Evolutionary conservation across 306 rosid genomes (phyloP).

Genomic region (Coriaria nepalensis): DNA sequence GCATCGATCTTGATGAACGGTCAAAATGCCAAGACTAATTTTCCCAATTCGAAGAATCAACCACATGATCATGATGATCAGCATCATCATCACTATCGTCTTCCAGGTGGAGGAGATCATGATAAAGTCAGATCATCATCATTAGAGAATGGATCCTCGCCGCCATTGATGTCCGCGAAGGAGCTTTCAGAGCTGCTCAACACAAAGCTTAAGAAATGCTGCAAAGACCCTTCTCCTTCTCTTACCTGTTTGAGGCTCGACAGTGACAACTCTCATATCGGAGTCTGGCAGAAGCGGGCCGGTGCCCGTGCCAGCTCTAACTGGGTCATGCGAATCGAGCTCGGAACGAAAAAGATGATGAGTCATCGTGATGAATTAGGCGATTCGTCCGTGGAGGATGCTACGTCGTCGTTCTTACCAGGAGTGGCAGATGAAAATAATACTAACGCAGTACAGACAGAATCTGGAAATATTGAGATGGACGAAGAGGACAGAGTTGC

Average conservation of each 20-base stretch:
- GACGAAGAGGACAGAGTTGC: conserved; percentile 75
- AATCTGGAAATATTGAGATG: not conserved
- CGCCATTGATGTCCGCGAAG: conserved; percentile 44
- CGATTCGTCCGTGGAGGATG: no score
- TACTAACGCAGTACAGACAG: conserved; percentile 2
- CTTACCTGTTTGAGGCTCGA: conserved; percentile 88
- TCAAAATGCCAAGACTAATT: conserved; percentile 88
- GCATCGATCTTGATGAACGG: conserved; percentile 93
- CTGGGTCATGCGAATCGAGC: conserved; percentile 94
- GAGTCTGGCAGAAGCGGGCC: conserved; percentile 90
- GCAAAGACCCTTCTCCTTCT: conserved; percentile 86
- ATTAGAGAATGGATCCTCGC: not conserved
- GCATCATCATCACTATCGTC: conserved; percentile 5
- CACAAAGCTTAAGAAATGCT: conserved; percentile 69
- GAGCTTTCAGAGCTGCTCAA: conserved; percentile 80
- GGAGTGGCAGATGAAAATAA: not conserved
- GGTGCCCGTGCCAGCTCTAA: conserved; percentile 62
- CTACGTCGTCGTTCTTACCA: not conserved
- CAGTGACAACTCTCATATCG: conserved; percentile 84
- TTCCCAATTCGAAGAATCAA: conserved; percentile 29
- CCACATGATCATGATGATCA: conserved; percentile 8
- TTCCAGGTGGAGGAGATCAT: not conserved
- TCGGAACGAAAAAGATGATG: conserved; percentile 36
- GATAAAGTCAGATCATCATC: not conserved
- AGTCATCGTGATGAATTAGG: no score